These are phyloP conservation scores for Arachnomyces sp. DNA, from an alignment of 2,329 filamentous ascomycete genomes.

Conservation along the genomic window DNA sequence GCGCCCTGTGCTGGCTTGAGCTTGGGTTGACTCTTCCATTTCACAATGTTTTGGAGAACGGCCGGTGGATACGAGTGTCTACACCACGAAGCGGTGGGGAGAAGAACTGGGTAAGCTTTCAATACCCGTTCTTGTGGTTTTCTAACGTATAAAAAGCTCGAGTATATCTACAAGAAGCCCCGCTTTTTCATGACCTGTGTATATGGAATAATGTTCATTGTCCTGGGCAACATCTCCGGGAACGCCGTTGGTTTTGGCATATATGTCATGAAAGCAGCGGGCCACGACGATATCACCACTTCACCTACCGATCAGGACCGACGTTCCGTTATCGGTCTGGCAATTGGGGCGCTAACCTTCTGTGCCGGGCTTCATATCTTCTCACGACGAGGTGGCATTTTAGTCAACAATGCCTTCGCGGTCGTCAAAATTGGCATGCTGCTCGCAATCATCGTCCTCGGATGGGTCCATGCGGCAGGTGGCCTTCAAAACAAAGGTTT, in stretches of 20 bases:
- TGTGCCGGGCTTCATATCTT: slow-evolving; percentile 42
- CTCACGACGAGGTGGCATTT: slow-evolving; percentile 44
- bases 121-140: neutral
- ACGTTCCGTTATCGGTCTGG: slow-evolving; percentile 40
- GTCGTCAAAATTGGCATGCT: slow-evolving; percentile 43
- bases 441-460: slow-evolving; percentile 36
- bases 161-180: slow-evolving; percentile 15
- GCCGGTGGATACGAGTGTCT: too few species aligned
- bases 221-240: slow-evolving; percentile 15
- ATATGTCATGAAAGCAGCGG: slow-evolving; percentile 28
- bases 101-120: slow-evolving; percentile 12
- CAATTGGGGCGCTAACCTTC: slow-evolving; percentile 36
- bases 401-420: slow-evolving; percentile 45
- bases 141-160: slow-evolving; percentile 12
- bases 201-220: slow-evolving; percentile 19
- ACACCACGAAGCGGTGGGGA: slow-evolving; percentile 13
- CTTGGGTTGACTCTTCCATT: slow-evolving; percentile 12
- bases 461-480: slow-evolving; percentile 18
- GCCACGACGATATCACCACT: slow-evolving; percentile 23
- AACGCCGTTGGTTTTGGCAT: slow-evolving; percentile 41
- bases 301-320: too few species aligned
- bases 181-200: slow-evolving; percentile 4
- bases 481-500: slow-evolving; percentile 12
- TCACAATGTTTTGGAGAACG: slow-evolving; percentile 2
- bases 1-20: slow-evolving; percentile 13